Evolutionary conservation across 345 rosid genomes (phyloP).

Genomic region (Adansonia digitata): DNA sequence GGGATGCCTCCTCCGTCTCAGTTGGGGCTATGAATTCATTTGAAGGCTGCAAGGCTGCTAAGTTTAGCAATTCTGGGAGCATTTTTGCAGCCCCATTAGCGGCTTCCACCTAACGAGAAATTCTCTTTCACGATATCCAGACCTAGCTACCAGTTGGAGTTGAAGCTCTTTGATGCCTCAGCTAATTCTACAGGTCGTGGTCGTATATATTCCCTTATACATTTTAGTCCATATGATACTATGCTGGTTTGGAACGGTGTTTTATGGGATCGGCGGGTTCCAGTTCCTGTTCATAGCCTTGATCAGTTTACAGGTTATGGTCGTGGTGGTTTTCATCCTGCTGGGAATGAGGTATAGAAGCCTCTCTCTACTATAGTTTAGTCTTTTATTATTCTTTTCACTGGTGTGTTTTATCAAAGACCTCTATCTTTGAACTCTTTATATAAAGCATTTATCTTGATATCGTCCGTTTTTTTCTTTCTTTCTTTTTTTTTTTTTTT

Average conservation of each 20-base stretch:
- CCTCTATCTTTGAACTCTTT: not conserved
- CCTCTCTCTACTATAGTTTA: not conserved
- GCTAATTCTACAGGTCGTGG: conserved; percentile 60
- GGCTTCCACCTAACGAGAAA: conserved; percentile 58
- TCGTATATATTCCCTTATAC: conserved; percentile 66
- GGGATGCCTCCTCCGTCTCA: conserved; percentile 73
- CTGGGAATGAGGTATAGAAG: conserved; percentile 81
- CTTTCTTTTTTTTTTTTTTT: no score
- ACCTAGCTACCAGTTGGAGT: conserved; percentile 50
- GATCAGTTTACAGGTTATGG: conserved; percentile 95
- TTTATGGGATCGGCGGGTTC: conserved; percentile 72
- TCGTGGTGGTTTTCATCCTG: conserved; percentile 98
- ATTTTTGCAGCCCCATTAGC: conserved; percentile 63
- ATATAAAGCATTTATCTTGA: not conserved
- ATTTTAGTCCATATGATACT: conserved; percentile 80
- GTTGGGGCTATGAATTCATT: conserved; percentile 72
- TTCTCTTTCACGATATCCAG: conserved; percentile 79
- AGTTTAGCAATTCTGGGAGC: conserved; percentile 78
- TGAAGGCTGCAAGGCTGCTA: conserved; percentile 83
- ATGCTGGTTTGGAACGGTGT: conserved; percentile 92
- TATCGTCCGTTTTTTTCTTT: no score
- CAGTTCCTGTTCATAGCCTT: conserved; percentile 57
- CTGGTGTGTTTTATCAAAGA: not conserved
- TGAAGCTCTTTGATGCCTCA: conserved; percentile 53
- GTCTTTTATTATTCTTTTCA: not conserved